phyloP scores from a whole-genome alignment of 371 early-diverging fungal genomes.

The Syncephalastrum sp. region DNA sequence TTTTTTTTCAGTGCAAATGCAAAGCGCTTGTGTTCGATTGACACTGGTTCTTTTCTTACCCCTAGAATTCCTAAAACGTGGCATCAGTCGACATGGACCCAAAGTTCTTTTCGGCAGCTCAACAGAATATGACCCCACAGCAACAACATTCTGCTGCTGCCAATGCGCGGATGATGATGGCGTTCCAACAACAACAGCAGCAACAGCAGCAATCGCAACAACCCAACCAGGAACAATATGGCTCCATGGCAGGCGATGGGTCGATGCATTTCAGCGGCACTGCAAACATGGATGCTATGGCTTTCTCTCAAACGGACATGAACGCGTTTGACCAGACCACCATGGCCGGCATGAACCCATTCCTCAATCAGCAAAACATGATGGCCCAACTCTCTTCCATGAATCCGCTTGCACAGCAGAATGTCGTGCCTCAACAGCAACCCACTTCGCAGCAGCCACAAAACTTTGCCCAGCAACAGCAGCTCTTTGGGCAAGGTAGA shows the following conservation, averaged over 20 bases:
- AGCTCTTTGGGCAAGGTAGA: slow-evolving; percentile 8
- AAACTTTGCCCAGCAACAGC: slow-evolving; percentile 27
- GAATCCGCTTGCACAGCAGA: too few species aligned
- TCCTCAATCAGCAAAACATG: slow-evolving; percentile 14
- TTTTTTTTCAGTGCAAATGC: too few species aligned
- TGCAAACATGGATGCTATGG: slow-evolving; percentile 25
- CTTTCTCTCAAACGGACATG: slow-evolving; percentile 26
- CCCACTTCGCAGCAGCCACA: slow-evolving; percentile 19
- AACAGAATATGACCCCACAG: slow-evolving; percentile 33
- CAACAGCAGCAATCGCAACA: slow-evolving; percentile 29
- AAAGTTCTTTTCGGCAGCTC: slow-evolving; percentile 35
- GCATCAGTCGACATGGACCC: slow-evolving; percentile 32
- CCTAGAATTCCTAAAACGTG: slow-evolving; percentile 5
- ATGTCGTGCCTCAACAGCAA: slow-evolving; percentile 13
- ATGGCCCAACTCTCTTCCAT: too few species aligned
- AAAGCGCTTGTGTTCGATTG: too few species aligned
- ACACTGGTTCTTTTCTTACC: slow-evolving; percentile 1
- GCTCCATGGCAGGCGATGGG: slow-evolving; percentile 7
- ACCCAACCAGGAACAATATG: slow-evolving; percentile 19
- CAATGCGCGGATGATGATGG: slow-evolving; percentile 36
- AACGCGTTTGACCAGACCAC: slow-evolving; percentile 26
- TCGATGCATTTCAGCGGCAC: slow-evolving; percentile 17
- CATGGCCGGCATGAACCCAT: slow-evolving; percentile 24
- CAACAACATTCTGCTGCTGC: slow-evolving; percentile 22
- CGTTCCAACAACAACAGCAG: slow-evolving; percentile 31